Conservation (phyloP, 2,329 filamentous ascomycete species). For the Fonsecaea erecta region DNA sequence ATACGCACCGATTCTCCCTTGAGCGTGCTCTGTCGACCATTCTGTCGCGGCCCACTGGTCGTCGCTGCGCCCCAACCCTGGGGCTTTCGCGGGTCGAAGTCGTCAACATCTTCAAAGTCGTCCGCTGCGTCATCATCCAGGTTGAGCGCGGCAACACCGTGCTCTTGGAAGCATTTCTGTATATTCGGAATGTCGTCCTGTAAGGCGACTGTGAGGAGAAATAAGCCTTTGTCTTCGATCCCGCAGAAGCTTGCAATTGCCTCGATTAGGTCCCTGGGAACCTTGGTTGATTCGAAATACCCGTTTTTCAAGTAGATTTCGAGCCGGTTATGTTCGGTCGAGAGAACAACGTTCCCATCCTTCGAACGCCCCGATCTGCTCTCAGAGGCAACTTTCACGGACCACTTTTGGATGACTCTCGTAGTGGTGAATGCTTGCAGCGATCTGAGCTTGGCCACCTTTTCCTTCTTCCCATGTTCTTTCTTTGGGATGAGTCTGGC, state of each 20-base stretch:
- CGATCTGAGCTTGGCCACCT: slow-evolving; percentile 7
- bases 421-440: slow-evolving; percentile 5
- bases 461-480: slow-evolving; percentile 15
- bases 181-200: slow-evolving; percentile 5
- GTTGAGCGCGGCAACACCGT: slow-evolving; percentile 9
- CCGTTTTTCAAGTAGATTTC: slow-evolving; percentile 13
- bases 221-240: slow-evolving; percentile 8
- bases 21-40: background rate
- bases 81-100: slow-evolving; percentile 13
- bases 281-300: slow-evolving; percentile 10
- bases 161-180: slow-evolving; percentile 14
- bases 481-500: slow-evolving; percentile 6
- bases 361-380: background rate
- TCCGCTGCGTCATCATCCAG: slow-evolving; percentile 8
- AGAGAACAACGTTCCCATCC: slow-evolving; percentile 15
- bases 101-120: slow-evolving; percentile 7
- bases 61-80: background rate
- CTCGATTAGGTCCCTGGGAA: slow-evolving; percentile 13
- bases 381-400: slow-evolving; percentile 2
- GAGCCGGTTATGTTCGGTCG: slow-evolving; percentile 6
- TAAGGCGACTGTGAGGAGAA: slow-evolving; percentile 12
- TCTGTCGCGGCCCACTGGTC: background rate
- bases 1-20: slow-evolving; percentile 2
- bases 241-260: slow-evolving; percentile 12
- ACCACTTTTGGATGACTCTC: slow-evolving; percentile 14